Conservation (phyloP, 208 protist genomes). For the Trypanosoma scelopori region DNA sequence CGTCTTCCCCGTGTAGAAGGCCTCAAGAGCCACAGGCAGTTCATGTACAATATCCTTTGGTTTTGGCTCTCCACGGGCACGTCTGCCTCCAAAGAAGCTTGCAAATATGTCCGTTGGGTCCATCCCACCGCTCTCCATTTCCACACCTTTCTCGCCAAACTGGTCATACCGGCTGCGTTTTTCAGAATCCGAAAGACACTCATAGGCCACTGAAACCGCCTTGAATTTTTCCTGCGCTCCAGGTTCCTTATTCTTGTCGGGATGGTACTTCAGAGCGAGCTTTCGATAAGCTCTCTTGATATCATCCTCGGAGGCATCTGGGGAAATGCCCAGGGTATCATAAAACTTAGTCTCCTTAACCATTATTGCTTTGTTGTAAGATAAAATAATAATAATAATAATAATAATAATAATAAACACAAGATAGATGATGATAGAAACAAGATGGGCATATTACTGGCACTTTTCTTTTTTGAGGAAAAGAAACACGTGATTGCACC, state of each 20-base stretch:
- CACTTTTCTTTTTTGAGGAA: too few species aligned
- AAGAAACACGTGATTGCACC: neutral
- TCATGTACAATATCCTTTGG: slow-evolving; percentile 96
- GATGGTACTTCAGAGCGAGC: slow-evolving; percentile 94
- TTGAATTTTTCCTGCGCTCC: slow-evolving; percentile 92
- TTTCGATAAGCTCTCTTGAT: slow-evolving; percentile 94
- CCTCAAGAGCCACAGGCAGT: slow-evolving; percentile 94
- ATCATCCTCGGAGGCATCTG: slow-evolving; percentile 80
- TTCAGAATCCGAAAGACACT: slow-evolving; percentile 95
- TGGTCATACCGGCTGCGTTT: slow-evolving; percentile 98
- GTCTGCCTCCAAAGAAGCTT: slow-evolving; percentile 87
- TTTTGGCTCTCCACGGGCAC: slow-evolving; percentile 89
- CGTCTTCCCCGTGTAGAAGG: slow-evolving; percentile 98
- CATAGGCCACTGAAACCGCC: slow-evolving; percentile 97
- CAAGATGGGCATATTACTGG: neutral
- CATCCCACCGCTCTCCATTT: slow-evolving; percentile 87
- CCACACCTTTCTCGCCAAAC: slow-evolving; percentile 96
- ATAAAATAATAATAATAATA: slow-evolving; percentile 13
- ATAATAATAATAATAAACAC: too few species aligned
- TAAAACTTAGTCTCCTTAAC: slow-evolving; percentile 93
- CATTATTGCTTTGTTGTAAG: slow-evolving; percentile 40
- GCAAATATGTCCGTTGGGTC: slow-evolving; percentile 91
- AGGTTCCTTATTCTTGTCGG: slow-evolving; percentile 92
- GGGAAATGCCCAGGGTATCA: slow-evolving; percentile 79
- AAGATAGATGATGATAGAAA: too few species aligned